A percentile compares a stretch with the other conserved stretches of the same genome.
Evolutionary conservation across 1,284 basidiomycete species (phyloP).

Genomic region (Leccinum proximum): DNA sequence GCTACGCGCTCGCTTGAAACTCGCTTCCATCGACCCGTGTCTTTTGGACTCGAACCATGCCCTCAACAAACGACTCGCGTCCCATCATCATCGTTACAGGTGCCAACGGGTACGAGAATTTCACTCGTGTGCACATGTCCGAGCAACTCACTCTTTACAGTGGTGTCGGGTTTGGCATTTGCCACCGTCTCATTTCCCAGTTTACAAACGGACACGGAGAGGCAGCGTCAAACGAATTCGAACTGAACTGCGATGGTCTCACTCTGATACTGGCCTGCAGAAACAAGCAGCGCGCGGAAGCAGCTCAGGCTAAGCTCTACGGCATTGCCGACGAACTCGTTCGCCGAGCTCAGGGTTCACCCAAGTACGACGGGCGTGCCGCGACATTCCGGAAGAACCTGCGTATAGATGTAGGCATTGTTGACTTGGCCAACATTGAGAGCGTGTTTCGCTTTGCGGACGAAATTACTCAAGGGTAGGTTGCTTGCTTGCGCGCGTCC

Average conservation of each 20-base stretch:
- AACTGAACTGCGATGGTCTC: constrained; percentile 44
- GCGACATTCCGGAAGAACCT: constrained; percentile 60
- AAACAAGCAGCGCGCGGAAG: constrained; percentile 59
- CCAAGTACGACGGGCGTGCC: constrained; percentile 46
- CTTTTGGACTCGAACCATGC: constrained; percentile 19
- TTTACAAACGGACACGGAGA: constrained; percentile 49
- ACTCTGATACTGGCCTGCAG: constrained; percentile 87
- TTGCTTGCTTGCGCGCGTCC: constrained; percentile 10
- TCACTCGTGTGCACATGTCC: not conserved
- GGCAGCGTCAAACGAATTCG: constrained; percentile 10
- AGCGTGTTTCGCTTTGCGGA: constrained; percentile 67
- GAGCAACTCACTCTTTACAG: constrained; percentile 48
- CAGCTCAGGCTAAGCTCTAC: constrained; percentile 55
- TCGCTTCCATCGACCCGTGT: not conserved
- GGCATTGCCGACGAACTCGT: constrained; percentile 53
- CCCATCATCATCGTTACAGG: constrained; percentile 66
- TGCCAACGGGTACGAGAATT: constrained; percentile 55
- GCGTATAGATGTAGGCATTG: constrained; percentile 53
- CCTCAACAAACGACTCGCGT: constrained; percentile 35
- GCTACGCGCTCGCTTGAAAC: not conserved
- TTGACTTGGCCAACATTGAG: constrained; percentile 65
- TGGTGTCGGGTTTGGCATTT: constrained; percentile 84
- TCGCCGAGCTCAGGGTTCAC: constrained; percentile 29
- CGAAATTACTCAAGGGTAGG: constrained; percentile 54
- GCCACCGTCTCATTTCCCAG: constrained; percentile 75